Percentiles rank a stretch among this genome's conserved stretches.
Evolutionary conservation across 2,329 filamentous ascomycete species (phyloP).

Genomic region (Aspergillus sp.): DNA sequence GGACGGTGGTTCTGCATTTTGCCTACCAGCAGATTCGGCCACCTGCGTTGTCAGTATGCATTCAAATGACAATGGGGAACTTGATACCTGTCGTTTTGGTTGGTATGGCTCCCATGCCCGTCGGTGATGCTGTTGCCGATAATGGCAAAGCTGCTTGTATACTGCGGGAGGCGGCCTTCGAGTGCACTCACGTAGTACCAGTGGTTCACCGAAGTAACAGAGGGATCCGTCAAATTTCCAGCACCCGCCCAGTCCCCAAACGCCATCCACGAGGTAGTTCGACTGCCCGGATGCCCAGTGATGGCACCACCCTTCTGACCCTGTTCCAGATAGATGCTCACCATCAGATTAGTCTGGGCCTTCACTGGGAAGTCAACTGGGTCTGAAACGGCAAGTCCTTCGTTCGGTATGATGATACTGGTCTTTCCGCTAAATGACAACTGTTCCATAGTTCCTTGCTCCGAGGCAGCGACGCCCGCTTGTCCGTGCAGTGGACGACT

Average conservation of each 20-base stretch:
- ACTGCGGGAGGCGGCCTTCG: conserved; percentile 43
- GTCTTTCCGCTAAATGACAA: conserved; percentile 51
- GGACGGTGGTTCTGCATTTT: conserved; percentile 40
- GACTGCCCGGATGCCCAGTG: conserved; percentile 56
- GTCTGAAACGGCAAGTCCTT: conserved; percentile 52
- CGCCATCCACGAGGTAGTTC: conserved; percentile 53
- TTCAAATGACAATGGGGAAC: background rate
- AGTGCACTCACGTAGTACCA: conserved; percentile 43
- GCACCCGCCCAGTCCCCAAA: conserved; percentile 48
- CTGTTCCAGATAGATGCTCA: conserved; percentile 49
- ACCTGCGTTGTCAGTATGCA: conserved; percentile 23
- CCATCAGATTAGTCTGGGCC: conserved; percentile 44
- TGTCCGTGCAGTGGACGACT: conserved; percentile 39
- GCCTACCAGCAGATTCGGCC: conserved; percentile 49
- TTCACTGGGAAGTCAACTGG: conserved; percentile 47
- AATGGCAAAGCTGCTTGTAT: conserved; percentile 42
- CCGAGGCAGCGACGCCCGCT: conserved; percentile 44
- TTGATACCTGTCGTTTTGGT: conserved; percentile 45
- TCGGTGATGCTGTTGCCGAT: conserved; percentile 60
- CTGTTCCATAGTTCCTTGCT: conserved; percentile 42
- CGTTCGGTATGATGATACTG: conserved; percentile 45
- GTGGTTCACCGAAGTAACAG: conserved; percentile 31
- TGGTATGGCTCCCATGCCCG: conserved; percentile 50
- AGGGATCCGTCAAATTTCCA: conserved; percentile 35
- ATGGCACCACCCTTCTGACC: conserved; percentile 51